phyloP scores from a whole-genome alignment of 306 rosid genomes.

The Quillaja saponaria region DNA sequence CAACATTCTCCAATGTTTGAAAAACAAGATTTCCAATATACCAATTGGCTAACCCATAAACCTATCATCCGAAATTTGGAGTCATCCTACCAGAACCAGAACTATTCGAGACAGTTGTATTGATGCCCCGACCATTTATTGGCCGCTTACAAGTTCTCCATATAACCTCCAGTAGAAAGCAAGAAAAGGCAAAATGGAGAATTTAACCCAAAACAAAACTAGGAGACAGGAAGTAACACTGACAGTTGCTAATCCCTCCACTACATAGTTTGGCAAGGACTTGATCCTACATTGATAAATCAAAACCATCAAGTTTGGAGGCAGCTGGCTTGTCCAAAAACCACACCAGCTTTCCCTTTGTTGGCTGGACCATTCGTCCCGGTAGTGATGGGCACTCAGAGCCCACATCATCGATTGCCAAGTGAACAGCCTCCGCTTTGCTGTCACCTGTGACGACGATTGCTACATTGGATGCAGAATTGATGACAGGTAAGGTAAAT shows the following conservation, averaged over 20 bases:
- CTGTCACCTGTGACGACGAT: conserved; percentile 65
- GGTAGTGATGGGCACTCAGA: conserved; percentile 58
- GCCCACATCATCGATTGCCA: conserved; percentile 59
- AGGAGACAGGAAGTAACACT: conserved; percentile 36
- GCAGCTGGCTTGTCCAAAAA: conserved; percentile 90
- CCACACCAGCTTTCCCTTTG: conserved; percentile 80
- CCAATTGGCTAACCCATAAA: too few relatives aligned
- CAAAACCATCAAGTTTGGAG: conserved; percentile 64
- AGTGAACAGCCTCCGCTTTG: conserved; percentile 77
- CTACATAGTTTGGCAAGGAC: conserved; percentile 45
- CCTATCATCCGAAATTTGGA: too few relatives aligned
- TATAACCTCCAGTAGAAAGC: conserved; percentile 41
- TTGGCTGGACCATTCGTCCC: conserved; percentile 75
- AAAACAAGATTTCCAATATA: conserved; percentile 2
- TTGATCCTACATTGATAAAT: conserved; percentile 52
- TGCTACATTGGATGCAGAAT: conserved; percentile 87
- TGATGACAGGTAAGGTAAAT: conserved; percentile 92
- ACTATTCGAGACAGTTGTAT: conserved; percentile 17
- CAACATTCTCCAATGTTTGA: too few relatives aligned
- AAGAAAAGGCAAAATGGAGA: conserved; percentile 47
- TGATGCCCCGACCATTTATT: conserved; percentile 55
- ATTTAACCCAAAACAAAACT: conserved; percentile 34
- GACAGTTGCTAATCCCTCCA: conserved; percentile 46
- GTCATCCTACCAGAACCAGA: too few relatives aligned
- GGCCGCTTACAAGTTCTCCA: conserved; percentile 53